Conservation (phyloP, 331 rosid genomes). For the Malus hybrid region DNA sequence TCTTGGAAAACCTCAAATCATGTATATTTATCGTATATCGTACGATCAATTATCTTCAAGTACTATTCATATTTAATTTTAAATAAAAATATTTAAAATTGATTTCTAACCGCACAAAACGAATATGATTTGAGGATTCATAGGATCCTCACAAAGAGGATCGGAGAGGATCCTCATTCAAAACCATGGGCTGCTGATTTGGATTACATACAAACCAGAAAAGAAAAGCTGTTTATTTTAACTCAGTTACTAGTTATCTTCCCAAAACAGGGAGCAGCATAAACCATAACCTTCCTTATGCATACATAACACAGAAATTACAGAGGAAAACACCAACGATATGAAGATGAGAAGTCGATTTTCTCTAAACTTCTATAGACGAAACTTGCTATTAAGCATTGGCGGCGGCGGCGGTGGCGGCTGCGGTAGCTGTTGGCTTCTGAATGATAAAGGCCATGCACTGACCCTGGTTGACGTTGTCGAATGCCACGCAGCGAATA, state of each 20-base stretch:
- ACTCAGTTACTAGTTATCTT: not conserved
- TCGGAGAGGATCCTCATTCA: too few relatives aligned
- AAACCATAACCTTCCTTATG: not conserved
- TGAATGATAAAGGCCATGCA: constrained; percentile 68
- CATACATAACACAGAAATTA: not conserved
- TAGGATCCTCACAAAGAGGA: too few relatives aligned
- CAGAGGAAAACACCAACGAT: not conserved
- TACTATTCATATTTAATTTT: too few relatives aligned
- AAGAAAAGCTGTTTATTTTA: not conserved
- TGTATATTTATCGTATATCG: too few relatives aligned
- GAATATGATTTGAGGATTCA: too few relatives aligned
- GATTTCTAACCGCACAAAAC: rapidly evolving
- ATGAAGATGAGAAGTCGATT: not conserved
- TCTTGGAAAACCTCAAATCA: too few relatives aligned
- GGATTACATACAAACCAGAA: too few relatives aligned
- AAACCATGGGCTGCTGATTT: too few relatives aligned
- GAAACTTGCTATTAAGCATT: not conserved
- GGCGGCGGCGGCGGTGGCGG: not conserved
- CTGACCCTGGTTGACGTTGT: constrained; percentile 55
- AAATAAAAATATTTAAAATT: too few relatives aligned
- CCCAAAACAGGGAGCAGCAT: not conserved
- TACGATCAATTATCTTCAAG: too few relatives aligned
- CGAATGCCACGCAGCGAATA: constrained; percentile 67
- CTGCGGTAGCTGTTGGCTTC: constrained; percentile 22
- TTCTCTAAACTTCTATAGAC: not conserved